These are phyloP conservation scores for Phaffia tasmanica DNA, from an alignment of 768 basidiomycete genomes.

Conservation along the genomic window DNA sequence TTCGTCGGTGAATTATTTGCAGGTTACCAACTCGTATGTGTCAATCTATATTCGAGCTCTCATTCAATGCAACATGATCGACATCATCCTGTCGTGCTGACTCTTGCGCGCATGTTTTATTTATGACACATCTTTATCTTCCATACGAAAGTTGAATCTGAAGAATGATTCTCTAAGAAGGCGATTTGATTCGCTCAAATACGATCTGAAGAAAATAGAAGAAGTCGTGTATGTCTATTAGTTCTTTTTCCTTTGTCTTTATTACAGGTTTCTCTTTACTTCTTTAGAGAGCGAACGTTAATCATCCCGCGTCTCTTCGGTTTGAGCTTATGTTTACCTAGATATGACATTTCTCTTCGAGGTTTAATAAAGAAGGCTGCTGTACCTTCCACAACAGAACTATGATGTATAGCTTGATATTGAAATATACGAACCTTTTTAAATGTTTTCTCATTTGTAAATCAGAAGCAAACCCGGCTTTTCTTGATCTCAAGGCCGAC, in stretches of 20 bases:
- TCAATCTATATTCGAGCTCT: not conserved
- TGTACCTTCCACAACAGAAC: too few relatives aligned
- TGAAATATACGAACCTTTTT: not conserved
- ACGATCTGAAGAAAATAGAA: conserved; percentile 41
- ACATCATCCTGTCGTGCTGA: not conserved
- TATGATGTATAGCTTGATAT: not conserved
- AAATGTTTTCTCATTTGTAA: too few relatives aligned
- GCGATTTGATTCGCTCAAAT: conserved; percentile 41
- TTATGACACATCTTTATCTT: not conserved
- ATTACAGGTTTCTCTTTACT: not conserved
- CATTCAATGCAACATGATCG: not conserved
- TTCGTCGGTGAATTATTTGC: conserved; percentile 42
- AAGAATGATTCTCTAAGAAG: conserved; percentile 41
- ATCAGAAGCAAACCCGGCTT: too few relatives aligned
- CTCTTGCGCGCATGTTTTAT: not conserved
- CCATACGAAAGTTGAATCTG: conserved; percentile 37
- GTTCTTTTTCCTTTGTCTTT: conserved; percentile 11
- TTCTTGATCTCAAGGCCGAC: too few relatives aligned
- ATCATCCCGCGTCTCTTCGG: not conserved
- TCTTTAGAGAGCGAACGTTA: not conserved
- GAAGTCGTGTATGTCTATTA: conserved; percentile 29
- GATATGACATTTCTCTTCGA: conserved; percentile 13
- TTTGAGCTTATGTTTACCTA: not conserved
- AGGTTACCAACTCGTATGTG: conserved; percentile 35
- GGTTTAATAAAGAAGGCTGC: not conserved